Base-by-base conservation (phyloP, 2,329 filamentous ascomycete species). In the Penicillium janthinellum region DNA sequence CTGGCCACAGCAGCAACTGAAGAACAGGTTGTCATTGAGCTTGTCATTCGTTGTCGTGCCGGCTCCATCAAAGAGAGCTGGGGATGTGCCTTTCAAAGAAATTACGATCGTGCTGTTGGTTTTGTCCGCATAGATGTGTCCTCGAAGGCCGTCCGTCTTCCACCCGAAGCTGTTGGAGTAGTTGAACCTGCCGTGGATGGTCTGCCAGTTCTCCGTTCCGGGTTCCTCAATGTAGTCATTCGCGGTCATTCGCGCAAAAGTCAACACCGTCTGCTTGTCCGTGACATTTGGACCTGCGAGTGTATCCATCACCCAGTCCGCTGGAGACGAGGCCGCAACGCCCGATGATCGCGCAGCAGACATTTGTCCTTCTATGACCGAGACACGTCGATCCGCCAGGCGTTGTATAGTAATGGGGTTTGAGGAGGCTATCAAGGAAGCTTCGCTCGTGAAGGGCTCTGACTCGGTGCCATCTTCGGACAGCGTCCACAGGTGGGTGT, bases 21-120 rank as follows among this genome's bases (percentile, higher is more conserved):
- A 97, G 77, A 96, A 96, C 10, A 99, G 83, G 73, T 99, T 99
- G 77, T 99, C 95, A 74, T 98, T 99, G 71, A 93, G 82, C 79
- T 99, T 99, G 79, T 99, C 95, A 67, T 96, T 96, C 28, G 92
- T 96, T 0, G 94, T 98, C 1, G 95, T 98, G 54, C 93, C 94
- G 39, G 94, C 90, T n/a, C 95, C 95, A 74, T 98, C 94, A 72
- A 97, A 98, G 3, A 98, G 88, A 12, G 95, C 94, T 1, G 89
- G 86, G 1, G 89, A 91, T 0, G 93, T 97, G 56, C 94, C 95
- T 78, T 99, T 99, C 58, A 99, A 78, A 5, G 92, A 93, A 64
- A 98, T 95, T 44, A 98, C 88, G 55, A 98, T 84, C 1, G 94
- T 98, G 38, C 86, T 86, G 75, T 98, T 97, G 41, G 79, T 85